Evolutionary conservation across 192 early-diverging fungal genomes (phyloP).

Genomic region (Umbelopsis isabellina): DNA sequence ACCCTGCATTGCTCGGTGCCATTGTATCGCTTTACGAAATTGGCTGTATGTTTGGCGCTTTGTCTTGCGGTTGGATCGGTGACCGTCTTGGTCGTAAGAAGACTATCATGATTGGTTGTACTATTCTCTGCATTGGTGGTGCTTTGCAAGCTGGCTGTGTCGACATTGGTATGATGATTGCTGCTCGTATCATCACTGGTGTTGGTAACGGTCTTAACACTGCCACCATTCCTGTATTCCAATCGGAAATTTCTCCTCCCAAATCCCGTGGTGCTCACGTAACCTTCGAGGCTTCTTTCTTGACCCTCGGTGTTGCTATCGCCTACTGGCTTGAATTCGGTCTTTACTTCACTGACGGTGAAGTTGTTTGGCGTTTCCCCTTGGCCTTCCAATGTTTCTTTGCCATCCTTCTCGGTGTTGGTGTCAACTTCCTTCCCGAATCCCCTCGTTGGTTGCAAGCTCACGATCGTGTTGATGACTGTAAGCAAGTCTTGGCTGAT

Average conservation of each 20-base stretch:
- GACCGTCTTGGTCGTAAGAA: constrained; percentile 37
- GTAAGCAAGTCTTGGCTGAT: constrained; percentile 37
- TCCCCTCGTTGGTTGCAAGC: constrained; percentile 42
- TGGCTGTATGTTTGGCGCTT: constrained; percentile 41
- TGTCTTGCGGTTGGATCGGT: constrained; percentile 32
- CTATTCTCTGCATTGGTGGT: constrained; percentile 38
- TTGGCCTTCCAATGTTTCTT: constrained; percentile 43
- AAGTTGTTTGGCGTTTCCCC: constrained; percentile 42
- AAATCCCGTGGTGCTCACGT: constrained; percentile 40
- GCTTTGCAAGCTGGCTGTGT: constrained; percentile 34
- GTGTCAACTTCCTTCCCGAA: constrained; percentile 36
- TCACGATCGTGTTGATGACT: constrained; percentile 33
- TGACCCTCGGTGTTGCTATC: constrained; percentile 39
- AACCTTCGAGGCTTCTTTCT: constrained; percentile 35
- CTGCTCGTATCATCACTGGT: constrained; percentile 44
- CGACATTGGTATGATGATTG: constrained; percentile 38
- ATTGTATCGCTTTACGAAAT: constrained; percentile 45
- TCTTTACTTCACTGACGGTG: constrained; percentile 37
- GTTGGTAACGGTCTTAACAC: constrained; percentile 45
- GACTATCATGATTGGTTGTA: constrained; percentile 36
- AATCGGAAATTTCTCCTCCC: constrained; percentile 40
- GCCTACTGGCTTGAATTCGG: constrained; percentile 44
- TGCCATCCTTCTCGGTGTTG: constrained; percentile 33
- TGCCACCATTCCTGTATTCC: constrained; percentile 38
- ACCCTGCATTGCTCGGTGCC: constrained; percentile 35